phyloP scores from a whole-genome alignment of 1,139 yeast species.

The Diutina rugosa region DNA sequence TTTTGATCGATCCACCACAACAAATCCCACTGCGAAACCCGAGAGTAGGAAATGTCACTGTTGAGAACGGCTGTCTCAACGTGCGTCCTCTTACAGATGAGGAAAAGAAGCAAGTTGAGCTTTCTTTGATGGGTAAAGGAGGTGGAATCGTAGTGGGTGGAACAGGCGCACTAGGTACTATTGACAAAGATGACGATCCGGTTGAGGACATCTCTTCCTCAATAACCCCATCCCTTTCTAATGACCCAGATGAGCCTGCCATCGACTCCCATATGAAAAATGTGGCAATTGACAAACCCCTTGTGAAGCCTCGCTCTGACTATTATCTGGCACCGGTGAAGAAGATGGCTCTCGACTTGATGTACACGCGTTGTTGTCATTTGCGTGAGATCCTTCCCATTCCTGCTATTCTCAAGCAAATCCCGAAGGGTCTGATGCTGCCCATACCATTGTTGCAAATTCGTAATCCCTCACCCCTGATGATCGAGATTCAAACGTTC shows the following conservation, averaged over 20 bases:
- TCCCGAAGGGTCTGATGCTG: slow-evolving; percentile 52
- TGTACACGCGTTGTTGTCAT: slow-evolving; percentile 70
- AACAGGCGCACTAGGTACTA: slow-evolving; percentile 27
- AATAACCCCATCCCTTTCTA: slow-evolving; percentile 10
- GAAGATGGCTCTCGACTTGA: slow-evolving; percentile 43
- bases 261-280: slow-evolving; percentile 15
- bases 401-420: slow-evolving; percentile 62
- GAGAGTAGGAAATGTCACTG: slow-evolving; percentile 60
- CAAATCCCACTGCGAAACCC: slow-evolving; percentile 56
- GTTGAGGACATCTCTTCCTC: slow-evolving; percentile 7
- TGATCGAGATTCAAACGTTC: slow-evolving; percentile 62
- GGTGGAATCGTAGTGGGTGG: slow-evolving; percentile 54
- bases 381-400: slow-evolving; percentile 27
- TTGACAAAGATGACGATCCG: slow-evolving; percentile 5
- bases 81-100: slow-evolving; percentile 53
- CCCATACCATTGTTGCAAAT: slow-evolving; percentile 55
- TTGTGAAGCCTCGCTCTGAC: slow-evolving; percentile 12
- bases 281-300: slow-evolving; percentile 37
- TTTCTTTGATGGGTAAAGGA: slow-evolving; percentile 38
- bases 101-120: slow-evolving; percentile 30
- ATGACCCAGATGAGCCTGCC: slow-evolving; percentile 23
- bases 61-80: slow-evolving; percentile 45
- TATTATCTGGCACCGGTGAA: slow-evolving; percentile 23
- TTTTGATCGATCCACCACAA: slow-evolving; percentile 62
- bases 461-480: slow-evolving; percentile 61